phyloP scores from a whole-genome alignment of 768 basidiomycete genomes.

The Psilocybe cubensis region DNA sequence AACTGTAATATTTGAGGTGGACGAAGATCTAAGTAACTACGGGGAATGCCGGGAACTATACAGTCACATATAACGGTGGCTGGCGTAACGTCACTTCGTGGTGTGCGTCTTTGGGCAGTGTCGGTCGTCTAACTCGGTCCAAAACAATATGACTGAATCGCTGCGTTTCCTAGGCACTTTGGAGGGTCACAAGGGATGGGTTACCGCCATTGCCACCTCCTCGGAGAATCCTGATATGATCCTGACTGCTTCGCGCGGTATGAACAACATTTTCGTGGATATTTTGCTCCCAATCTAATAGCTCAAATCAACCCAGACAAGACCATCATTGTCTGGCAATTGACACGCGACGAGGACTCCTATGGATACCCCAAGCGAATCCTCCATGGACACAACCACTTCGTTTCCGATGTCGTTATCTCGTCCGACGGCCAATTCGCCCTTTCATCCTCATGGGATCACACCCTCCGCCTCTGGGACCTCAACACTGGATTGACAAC shows the following conservation, averaged over 20 bases:
- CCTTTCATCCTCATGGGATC: conserved; percentile 99
- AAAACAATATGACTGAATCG: conserved; percentile 74
- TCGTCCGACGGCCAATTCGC: conserved; percentile 99
- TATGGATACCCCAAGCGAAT: conserved; percentile 98
- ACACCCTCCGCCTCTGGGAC: conserved; percentile 99
- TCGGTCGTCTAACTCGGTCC: conserved; percentile 31
- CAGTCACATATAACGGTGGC: conserved; percentile 67
- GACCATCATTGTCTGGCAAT: conserved; percentile 99
- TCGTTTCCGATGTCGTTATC: conserved; percentile 98
- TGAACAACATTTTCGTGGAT: conserved; percentile 22
- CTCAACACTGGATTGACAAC: conserved; percentile 97
- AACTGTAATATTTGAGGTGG: too few species aligned
- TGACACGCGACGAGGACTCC: conserved; percentile 89
- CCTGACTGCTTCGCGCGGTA: conserved; percentile 97
- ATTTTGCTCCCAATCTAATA: conserved; percentile 15
- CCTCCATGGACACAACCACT: conserved; percentile 98
- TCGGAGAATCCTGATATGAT: conserved; percentile 99
- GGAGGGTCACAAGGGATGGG: conserved; percentile 95
- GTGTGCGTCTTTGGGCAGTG: conserved; percentile 29
- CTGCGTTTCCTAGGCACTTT: conserved; percentile 91
- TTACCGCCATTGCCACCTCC: conserved; percentile 97
- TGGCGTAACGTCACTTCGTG: conserved; percentile 45
- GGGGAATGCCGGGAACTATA: conserved; percentile 46
- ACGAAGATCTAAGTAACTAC: too few species aligned
- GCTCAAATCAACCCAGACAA: conserved; percentile 71